Evolutionary conservation across 805 yeast species (phyloP), one percentile per base, ranked within the genome.

Genomic region (Blastobotrys muscicola): DNA sequence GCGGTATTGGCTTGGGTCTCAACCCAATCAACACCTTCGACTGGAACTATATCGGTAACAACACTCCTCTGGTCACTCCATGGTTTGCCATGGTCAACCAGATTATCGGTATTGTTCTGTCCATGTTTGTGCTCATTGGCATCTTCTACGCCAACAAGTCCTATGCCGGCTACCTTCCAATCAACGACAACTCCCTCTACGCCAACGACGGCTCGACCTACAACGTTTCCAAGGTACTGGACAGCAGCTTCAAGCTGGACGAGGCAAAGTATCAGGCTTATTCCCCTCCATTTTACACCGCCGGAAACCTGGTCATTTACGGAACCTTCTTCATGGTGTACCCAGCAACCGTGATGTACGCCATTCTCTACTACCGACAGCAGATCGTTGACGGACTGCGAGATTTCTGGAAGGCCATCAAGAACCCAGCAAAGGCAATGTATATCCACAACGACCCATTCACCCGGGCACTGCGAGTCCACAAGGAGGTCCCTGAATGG

Each of bases 251-350:
- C 3, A 50, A 50, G 29, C 67, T 75, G 42, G 76, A 74, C 49
- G 54, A 62, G 38, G 55, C 48, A 2, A 71, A 68, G 50, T 76
- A 76, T 55, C 55, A 63, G 42, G 46, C 64, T 31, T 68, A 72
- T 47, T 76, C 79, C 0, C 79, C 78, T 4, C 80, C 81, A 6
- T 76, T 70, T 53, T 75, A 71, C 54, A 55, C 72, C 29, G 80
- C 80, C 3, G 80, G 78, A 0, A 70, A 69, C 53, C 61, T 75
- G 45, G 74, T 73, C 10, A 53, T 65, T 10, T 72, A 74, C 50
- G 80, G 80, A 2, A 73, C 78, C 1, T 66, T 62, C 50, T 75
- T 74, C 53, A 69, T 71, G 31, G 54, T 71, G 38, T 74, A 74
- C 50, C 76, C 80, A 2, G 70, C 72, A 53, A 70, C 74, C n/a